Percentiles rank a stretch among this genome's conserved stretches.
Conservation (phyloP, 495 filamentous ascomycete genomes). For the Penicillium paxilli region DNA sequence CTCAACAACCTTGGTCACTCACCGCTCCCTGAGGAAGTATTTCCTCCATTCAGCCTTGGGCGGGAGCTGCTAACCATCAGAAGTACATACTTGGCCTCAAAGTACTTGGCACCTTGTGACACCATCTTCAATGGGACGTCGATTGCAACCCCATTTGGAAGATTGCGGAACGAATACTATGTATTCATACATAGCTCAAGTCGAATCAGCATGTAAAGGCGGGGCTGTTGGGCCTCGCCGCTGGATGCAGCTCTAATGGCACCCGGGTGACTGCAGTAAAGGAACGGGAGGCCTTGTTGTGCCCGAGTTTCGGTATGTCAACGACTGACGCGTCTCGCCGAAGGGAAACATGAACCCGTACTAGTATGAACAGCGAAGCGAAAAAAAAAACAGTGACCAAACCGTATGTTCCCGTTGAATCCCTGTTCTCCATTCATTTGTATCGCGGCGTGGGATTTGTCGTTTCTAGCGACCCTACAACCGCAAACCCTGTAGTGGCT, state of each 20-base stretch:
- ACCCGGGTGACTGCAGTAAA: background rate
- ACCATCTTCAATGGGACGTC: background rate
- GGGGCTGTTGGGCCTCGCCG: background rate
- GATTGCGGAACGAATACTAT: background rate
- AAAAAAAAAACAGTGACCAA: background rate
- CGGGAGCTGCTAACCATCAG: too few species aligned
- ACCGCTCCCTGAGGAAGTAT: too few species aligned
- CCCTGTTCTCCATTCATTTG: background rate
- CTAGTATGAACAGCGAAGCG: background rate
- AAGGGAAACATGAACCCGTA: too few species aligned
- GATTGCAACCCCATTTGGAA: background rate
- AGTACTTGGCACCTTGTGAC: background rate
- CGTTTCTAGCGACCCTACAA: background rate
- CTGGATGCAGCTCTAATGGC: background rate
- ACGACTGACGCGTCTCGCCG: background rate
- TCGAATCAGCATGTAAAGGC: background rate
- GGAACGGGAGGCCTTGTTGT: background rate
- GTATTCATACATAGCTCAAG: background rate
- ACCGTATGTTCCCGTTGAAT: constrained; percentile 4
- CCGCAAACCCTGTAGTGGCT: constrained; percentile 5
- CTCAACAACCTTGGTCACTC: too few species aligned
- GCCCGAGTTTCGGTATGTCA: background rate
- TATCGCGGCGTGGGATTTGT: background rate
- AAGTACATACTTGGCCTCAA: too few species aligned
- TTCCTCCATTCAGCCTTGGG: too few species aligned